phyloP scores from a whole-genome alignment of 176 grass and related monocot species.

The Miscanthus lutarioriparius region DNA sequence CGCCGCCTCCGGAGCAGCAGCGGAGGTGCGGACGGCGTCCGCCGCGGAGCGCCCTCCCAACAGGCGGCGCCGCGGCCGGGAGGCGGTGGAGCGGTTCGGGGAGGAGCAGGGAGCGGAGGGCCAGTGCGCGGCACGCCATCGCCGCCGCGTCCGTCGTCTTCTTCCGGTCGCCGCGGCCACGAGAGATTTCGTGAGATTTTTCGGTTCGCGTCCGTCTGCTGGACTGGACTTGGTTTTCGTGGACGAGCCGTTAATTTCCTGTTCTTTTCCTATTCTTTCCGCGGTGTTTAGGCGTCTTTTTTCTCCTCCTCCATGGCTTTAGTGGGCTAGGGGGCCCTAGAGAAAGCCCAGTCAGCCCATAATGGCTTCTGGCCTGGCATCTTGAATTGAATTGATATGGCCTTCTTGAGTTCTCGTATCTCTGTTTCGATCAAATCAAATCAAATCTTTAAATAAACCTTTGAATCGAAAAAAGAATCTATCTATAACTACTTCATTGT shows the following conservation, averaged over 20 bases:
- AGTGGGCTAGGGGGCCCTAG: neutral
- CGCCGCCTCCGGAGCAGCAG: conserved; percentile 31
- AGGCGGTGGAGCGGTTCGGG: conserved; percentile 30
- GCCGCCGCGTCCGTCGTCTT: neutral
- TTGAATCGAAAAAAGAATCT: too few species aligned
- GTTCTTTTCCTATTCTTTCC: neutral
- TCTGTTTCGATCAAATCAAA: too few species aligned
- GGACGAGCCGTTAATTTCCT: conserved; percentile 24
- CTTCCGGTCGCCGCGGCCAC: conserved; percentile 40
- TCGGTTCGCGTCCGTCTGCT: neutral
- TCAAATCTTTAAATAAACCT: too few species aligned
- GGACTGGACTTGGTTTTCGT: conserved; percentile 25
- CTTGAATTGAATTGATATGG: neutral
- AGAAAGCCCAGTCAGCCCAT: neutral
- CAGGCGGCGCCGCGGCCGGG: conserved; percentile 6
- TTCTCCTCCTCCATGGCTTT: neutral
- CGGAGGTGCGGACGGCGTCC: conserved; percentile 11
- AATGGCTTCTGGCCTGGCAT: neutral
- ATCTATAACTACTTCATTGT: too few species aligned
- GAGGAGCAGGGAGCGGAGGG: conserved; percentile 44
- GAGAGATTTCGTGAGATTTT: conserved; percentile 46
- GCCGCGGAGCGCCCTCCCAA: neutral
- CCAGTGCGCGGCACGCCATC: conserved; percentile 55
- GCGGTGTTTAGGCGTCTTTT: too few species aligned
- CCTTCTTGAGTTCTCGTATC: too few species aligned